phyloP scores from a whole-genome alignment of 208 protist species.

The Leishmania arabica region DNA sequence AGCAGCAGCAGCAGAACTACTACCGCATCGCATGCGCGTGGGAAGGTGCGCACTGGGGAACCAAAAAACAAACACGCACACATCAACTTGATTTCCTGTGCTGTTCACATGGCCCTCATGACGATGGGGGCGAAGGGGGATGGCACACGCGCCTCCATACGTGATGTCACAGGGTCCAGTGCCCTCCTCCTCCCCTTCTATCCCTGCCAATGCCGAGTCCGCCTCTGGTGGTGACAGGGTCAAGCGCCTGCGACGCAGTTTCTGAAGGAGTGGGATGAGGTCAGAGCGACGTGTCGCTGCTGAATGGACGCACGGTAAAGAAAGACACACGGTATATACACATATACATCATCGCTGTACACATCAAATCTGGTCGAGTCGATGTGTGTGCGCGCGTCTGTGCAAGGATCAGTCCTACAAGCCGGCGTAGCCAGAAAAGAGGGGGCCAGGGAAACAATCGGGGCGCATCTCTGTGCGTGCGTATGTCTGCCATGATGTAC shows the following conservation, averaged over 20 bases:
- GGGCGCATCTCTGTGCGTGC: background rate
- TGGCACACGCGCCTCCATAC: background rate
- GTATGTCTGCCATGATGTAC: background rate
- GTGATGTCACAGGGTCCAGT: background rate
- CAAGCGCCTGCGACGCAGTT: background rate
- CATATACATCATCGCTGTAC: background rate
- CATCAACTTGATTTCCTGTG: background rate
- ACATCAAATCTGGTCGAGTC: too few relatives aligned
- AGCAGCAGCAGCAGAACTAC: too few relatives aligned
- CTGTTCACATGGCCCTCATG: too few relatives aligned
- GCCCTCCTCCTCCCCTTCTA: background rate
- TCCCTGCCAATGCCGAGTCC: background rate
- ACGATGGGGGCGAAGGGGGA: too few relatives aligned
- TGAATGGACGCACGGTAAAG: background rate
- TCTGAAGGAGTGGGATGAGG: background rate
- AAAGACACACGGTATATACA: background rate
- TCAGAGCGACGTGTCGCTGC: background rate
- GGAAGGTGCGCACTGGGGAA: background rate
- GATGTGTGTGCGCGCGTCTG: too few relatives aligned
- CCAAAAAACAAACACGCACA: background rate
- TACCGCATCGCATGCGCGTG: too few relatives aligned
- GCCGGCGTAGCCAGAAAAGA: background rate
- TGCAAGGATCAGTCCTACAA: too few relatives aligned
- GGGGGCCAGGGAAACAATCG: background rate
- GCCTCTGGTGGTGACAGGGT: background rate